These are phyloP conservation scores for Verticillium klebahnii DNA, from an alignment of 2,329 filamentous ascomycete species.

Conservation along the genomic window DNA sequence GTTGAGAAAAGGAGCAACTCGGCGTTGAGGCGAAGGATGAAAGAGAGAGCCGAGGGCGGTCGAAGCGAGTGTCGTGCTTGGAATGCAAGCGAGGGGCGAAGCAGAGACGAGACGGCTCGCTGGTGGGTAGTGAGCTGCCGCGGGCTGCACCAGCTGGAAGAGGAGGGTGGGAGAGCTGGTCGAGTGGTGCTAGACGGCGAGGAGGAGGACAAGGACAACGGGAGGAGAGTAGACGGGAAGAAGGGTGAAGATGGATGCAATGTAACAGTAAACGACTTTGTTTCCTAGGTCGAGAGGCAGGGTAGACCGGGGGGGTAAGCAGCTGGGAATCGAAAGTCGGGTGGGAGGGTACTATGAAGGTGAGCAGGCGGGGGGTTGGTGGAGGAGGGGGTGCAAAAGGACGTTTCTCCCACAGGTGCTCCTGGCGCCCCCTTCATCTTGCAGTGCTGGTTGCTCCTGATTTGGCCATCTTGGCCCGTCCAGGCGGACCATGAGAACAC, in stretches of 20 bases:
- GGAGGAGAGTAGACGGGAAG: not conserved
- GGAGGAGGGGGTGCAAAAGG: not conserved
- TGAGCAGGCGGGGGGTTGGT: not conserved
- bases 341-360: not conserved
- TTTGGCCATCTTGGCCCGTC: not conserved
- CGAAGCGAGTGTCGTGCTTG: not conserved
- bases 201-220: not conserved
- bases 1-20: not conserved
- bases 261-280: not conserved
- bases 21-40: not conserved
- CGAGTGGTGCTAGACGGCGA: not conserved
- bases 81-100: constrained; percentile 3
- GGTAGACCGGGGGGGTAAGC: not conserved
- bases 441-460: not conserved
- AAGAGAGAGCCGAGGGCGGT: not conserved
- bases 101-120: not conserved
- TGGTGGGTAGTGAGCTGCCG: not conserved
- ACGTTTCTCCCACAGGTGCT: not conserved
- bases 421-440: not conserved
- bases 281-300: not conserved
- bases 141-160: not conserved
- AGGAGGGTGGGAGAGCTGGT: not conserved
- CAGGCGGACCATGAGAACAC: not conserved
- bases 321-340: not conserved
- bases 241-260: not conserved